Conservation (phyloP, 768 basidiomycete genomes). For the Lactifluus piperatus region DNA sequence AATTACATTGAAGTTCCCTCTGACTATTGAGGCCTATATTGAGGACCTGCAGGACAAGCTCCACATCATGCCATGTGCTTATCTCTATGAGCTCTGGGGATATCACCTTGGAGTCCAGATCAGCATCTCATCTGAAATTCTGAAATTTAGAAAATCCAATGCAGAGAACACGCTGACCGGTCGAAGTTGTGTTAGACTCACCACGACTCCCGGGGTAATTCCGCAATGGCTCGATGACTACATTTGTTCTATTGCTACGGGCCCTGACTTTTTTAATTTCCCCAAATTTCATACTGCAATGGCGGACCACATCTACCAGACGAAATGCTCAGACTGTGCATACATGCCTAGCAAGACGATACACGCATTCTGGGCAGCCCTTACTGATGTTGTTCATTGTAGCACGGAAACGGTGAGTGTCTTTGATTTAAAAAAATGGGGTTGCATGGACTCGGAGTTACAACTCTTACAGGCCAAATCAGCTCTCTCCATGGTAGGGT, state of each 20-base stretch:
- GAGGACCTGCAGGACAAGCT: neutral
- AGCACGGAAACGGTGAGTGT: neutral
- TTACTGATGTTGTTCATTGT: neutral
- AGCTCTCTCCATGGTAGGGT: neutral
- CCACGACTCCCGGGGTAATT: neutral
- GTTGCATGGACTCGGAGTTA: neutral
- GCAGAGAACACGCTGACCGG: neutral
- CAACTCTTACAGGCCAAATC: conserved; percentile 1
- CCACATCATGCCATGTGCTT: neutral
- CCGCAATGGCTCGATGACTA: conserved; percentile 3
- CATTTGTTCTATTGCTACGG: neutral
- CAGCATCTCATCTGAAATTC: neutral
- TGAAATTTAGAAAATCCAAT: neutral
- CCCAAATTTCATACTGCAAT: neutral
- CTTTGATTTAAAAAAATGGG: neutral
- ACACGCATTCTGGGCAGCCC: neutral
- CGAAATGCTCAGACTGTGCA: neutral
- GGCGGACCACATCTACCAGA: neutral
- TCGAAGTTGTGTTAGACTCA: neutral
- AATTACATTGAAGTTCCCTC: neutral
- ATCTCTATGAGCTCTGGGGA: conserved; percentile 2
- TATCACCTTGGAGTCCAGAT: neutral
- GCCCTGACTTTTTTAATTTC: neutral
- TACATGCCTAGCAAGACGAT: neutral
- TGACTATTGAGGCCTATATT: neutral